A percentile compares a stretch with the other conserved stretches of the same genome.
Evolutionary conservation across 2,329 filamentous ascomycete species (phyloP).

Genomic region (Talaromyces atroroseus): DNA sequence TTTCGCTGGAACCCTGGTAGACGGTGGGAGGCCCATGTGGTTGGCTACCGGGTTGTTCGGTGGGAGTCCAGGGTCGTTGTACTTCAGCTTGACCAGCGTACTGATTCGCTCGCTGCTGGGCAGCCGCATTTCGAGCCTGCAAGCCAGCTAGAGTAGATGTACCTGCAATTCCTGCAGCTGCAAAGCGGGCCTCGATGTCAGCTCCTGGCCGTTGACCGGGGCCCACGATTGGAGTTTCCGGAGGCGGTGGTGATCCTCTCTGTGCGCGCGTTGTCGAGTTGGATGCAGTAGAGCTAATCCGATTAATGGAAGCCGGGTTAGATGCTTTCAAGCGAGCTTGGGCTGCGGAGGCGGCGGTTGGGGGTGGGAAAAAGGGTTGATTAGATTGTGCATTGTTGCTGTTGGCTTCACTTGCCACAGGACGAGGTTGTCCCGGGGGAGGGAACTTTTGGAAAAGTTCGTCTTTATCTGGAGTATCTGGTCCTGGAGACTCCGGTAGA

Average conservation of each 20-base stretch:
- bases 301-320: constrained; percentile 52
- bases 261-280: constrained; percentile 89
- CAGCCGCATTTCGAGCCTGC: constrained; percentile 69
- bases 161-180: constrained; percentile 82
- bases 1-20: constrained; percentile 75
- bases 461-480: constrained; percentile 68
- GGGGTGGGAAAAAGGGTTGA: constrained; percentile 60
- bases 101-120: constrained; percentile 72
- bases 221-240: constrained; percentile 79
- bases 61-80: constrained; percentile 83
- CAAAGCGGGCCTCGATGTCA: constrained; percentile 86
- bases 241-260: constrained; percentile 87
- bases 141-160: constrained; percentile 75
- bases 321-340: constrained; percentile 44
- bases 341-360: constrained; percentile 23
- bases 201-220: constrained; percentile 66
- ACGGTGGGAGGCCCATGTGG: constrained; percentile 86
- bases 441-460: constrained; percentile 68
- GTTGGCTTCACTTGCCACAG: constrained; percentile 24
- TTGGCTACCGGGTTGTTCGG: constrained; percentile 77
- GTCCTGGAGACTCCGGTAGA: constrained; percentile 74
- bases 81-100: constrained; percentile 55
- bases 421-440: constrained; percentile 35
- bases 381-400: constrained; percentile 52
- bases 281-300: constrained; percentile 76